Conservation (phyloP, 2,329 filamentous ascomycete genomes). For the Colletotrichum truncatum region DNA sequence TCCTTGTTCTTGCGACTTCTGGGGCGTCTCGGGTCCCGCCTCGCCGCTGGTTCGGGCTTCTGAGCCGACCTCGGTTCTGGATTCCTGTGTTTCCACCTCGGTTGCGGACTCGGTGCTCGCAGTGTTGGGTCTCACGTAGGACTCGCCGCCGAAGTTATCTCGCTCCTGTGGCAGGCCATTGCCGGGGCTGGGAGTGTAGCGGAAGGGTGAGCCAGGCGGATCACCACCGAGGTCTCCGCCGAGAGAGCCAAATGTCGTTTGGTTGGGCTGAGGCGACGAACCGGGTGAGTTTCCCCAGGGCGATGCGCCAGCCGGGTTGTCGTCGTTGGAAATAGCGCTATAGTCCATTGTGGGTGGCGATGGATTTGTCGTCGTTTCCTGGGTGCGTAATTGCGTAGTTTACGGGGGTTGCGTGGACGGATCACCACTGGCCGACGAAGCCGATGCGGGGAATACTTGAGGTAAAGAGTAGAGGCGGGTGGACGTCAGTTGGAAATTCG, state of each 20-base stretch:
- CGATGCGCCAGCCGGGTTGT: constrained; percentile 61
- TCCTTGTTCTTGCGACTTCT: constrained; percentile 37
- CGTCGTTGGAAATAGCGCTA: constrained; percentile 64
- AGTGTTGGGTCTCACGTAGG: constrained; percentile 56
- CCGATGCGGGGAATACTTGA: constrained; percentile 31
- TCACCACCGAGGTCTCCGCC: constrained; percentile 44
- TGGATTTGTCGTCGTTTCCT: background rate
- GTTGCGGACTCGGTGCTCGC: constrained; percentile 56
- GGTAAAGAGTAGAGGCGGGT: too few species aligned
- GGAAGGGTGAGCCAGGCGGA: constrained; percentile 52
- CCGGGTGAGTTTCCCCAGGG: constrained; percentile 66
- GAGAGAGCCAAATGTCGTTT: constrained; percentile 50
- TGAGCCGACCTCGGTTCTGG: constrained; percentile 36
- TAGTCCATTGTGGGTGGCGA: constrained; percentile 60
- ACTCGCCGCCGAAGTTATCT: constrained; percentile 45
- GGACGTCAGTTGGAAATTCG: constrained; percentile 16
- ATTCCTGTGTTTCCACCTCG: constrained; percentile 49
- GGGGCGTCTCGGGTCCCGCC: constrained; percentile 30
- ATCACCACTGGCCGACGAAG: constrained; percentile 28
- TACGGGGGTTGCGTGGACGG: constrained; percentile 14
- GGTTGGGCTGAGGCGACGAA: constrained; percentile 58
- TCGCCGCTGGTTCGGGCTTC: constrained; percentile 28
- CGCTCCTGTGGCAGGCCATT: constrained; percentile 52
- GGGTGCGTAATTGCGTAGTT: background rate
- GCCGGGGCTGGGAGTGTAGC: constrained; percentile 51